phyloP scores from a whole-genome alignment of 129 eudicot genomes.

The carrot (Daucus carota) region DH1_v3.0 NC_030384.2:39437001-39437500 shows the following conservation, averaged over 20 bases:
- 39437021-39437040: background rate
- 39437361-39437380: slow-evolving; percentile 82
- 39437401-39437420: slow-evolving; percentile 82
- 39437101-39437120: background rate
- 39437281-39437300: slow-evolving; percentile 95
- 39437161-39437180: background rate
- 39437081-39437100: background rate
- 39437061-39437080: background rate
- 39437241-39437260: slow-evolving; percentile 28
- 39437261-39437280: slow-evolving; percentile 68
- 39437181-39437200: background rate
- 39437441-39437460: slow-evolving; percentile 75
- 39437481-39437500: background rate
- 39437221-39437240: background rate
- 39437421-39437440: slow-evolving; percentile 89
- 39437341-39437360: slow-evolving; percentile 92
- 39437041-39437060: background rate
- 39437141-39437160: background rate
- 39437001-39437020: background rate
- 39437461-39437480: slow-evolving; percentile 90
- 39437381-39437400: slow-evolving; percentile 86
- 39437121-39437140: background rate
- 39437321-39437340: slow-evolving; percentile 95
- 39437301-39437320: slow-evolving; percentile 98
- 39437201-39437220: background rate